These are phyloP conservation scores for Cladosporium sp. DNA, from an alignment of 2,329 filamentous ascomycete genomes.

Conservation along the genomic window DNA sequence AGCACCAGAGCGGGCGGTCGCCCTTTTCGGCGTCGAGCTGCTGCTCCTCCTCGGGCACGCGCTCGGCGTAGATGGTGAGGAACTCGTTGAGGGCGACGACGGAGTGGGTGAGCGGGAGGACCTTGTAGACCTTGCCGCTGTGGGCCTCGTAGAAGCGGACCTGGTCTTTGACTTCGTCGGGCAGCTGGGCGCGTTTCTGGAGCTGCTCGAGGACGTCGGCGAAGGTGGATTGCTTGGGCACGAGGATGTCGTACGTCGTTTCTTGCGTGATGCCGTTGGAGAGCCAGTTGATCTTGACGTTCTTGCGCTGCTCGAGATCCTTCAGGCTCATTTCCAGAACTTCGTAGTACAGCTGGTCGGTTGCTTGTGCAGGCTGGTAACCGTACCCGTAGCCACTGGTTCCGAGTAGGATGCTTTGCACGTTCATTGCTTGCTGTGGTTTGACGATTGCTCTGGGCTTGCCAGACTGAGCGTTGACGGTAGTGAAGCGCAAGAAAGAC, in stretches of 20 bases:
- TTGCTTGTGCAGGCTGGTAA: slow-evolving; percentile 50
- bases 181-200: slow-evolving; percentile 72
- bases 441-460: slow-evolving; percentile 75
- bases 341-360: slow-evolving; percentile 82
- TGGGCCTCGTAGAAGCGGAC: slow-evolving; percentile 80
- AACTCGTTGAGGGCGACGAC: slow-evolving; percentile 86
- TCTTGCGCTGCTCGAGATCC: slow-evolving; percentile 89
- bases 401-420: slow-evolving; percentile 67
- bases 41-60: slow-evolving; percentile 63
- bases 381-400: slow-evolving; percentile 64
- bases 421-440: slow-evolving; percentile 61
- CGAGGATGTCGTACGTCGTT: slow-evolving; percentile 75
- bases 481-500: slow-evolving; percentile 87
- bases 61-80: slow-evolving; percentile 72
- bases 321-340: slow-evolving; percentile 89
- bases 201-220: slow-evolving; percentile 70
- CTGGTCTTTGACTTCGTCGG: slow-evolving; percentile 65
- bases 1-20: slow-evolving; percentile 67
- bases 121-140: slow-evolving; percentile 75
- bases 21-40: slow-evolving; percentile 50
- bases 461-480: slow-evolving; percentile 68
- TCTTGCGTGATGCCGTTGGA: slow-evolving; percentile 89
- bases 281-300: slow-evolving; percentile 73
- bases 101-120: slow-evolving; percentile 61
- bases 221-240: slow-evolving; percentile 77